Percentiles rank a stretch among this genome's conserved stretches.
These are phyloP conservation scores for Hyparrhenia diplandra DNA, from an alignment of 176 grass and related monocot species.

Conservation along the genomic window DNA sequence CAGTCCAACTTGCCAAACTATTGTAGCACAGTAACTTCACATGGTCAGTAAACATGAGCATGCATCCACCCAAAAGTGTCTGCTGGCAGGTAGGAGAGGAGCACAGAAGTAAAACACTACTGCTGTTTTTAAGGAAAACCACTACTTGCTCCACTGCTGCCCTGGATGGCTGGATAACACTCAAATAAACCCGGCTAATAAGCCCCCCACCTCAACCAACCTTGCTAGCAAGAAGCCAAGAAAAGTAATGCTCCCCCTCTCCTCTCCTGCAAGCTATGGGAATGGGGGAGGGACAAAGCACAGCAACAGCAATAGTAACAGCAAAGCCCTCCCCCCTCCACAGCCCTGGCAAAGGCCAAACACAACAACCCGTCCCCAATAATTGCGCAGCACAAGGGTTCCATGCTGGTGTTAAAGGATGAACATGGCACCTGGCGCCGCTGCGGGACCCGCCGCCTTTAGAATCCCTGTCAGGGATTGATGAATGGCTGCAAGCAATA, in stretches of 20 bases:
- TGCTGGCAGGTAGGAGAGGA: not conserved
- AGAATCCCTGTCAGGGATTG: conserved; percentile 56
- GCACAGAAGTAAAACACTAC: not conserved
- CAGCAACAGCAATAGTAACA: not conserved
- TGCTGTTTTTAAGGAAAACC: not conserved
- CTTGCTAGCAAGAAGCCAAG: conserved; percentile 24
- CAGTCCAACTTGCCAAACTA: not conserved
- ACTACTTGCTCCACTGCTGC: not conserved
- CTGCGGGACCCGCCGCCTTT: conserved; percentile 2
- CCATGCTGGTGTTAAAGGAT: not conserved
- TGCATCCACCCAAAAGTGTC: too few species aligned
- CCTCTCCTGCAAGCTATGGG: not conserved
- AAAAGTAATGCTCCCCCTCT: not conserved
- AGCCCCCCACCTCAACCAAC: not conserved
- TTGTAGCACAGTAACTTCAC: not conserved
- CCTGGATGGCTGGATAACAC: not conserved
- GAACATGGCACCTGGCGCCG: not conserved
- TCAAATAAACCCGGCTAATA: too few species aligned
- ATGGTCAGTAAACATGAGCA: not conserved
- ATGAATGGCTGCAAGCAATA: conserved; percentile 4
- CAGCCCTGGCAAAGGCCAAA: too few species aligned
- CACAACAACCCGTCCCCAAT: not conserved
- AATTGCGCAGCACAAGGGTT: not conserved
- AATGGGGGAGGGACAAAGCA: not conserved
- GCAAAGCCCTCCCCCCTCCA: not conserved